Conservation (phyloP, 2,329 filamentous ascomycete genomes). For the Cryphonectria japonica region DNA sequence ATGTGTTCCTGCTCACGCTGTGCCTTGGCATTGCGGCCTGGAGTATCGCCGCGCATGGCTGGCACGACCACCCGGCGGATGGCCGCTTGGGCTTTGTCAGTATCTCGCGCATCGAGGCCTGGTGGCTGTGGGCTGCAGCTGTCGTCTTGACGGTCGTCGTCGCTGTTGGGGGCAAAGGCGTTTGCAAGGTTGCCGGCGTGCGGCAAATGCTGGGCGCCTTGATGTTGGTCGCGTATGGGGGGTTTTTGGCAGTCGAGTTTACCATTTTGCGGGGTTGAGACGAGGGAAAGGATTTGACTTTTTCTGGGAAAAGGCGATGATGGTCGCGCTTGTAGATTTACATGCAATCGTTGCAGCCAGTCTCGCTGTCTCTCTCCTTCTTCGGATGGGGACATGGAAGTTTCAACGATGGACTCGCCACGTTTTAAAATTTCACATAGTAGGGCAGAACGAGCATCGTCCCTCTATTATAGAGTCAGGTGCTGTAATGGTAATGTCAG, state of each 20-base stretch:
- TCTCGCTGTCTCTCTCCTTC: not conserved
- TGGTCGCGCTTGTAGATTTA: not conserved
- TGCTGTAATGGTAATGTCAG: not conserved
- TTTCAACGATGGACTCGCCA: not conserved
- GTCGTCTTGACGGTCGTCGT: conserved; percentile 17
- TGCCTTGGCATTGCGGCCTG: conserved; percentile 46
- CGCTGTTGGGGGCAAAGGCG: conserved; percentile 20
- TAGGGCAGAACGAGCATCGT: not conserved
- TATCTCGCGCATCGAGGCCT: conserved; percentile 27
- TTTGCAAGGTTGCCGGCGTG: conserved; percentile 22
- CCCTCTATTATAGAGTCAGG: not conserved
- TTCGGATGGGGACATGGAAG: not conserved
- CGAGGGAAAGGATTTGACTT: not conserved
- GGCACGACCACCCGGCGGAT: conserved; percentile 27
- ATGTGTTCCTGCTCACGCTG: conserved; percentile 57
- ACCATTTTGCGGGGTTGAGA: conserved; percentile 23
- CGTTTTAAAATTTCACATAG: not conserved
- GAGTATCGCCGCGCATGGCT: conserved; percentile 26
- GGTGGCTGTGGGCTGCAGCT: conserved; percentile 27
- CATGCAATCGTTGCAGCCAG: not conserved
- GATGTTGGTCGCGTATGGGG: conserved; percentile 28
- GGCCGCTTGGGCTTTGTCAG: conserved; percentile 18
- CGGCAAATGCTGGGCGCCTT: conserved; percentile 25
- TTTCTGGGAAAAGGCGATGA: not conserved
- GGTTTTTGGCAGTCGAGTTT: conserved; percentile 25